Base-by-base conservation (phyloP, 768 basidiomycete genomes). In the Collybia mongolica region DNA sequence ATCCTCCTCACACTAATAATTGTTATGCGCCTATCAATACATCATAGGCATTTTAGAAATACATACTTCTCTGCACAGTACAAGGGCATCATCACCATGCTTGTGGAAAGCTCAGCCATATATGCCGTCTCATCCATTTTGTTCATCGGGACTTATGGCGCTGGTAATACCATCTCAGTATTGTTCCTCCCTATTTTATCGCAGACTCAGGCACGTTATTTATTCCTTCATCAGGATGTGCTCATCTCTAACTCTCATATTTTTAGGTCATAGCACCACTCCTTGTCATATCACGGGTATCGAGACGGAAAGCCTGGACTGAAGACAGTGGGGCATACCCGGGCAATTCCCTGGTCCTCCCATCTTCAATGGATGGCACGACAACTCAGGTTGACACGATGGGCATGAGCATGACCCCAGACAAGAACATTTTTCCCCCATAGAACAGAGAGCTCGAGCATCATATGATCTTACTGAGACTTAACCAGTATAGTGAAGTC, bases 61-160 rank as follows among this genome's bases (percentile, higher is more conserved):
- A 19, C 52, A 9, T 51, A 60, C 28, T 23, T 19, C 23, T 8
- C 15, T 20, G n/a, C 32, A 18, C 20, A 23, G 17, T 70, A 70
- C 44, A 56, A 55, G 18, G 49, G 58, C 28, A 38, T 68, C 18
- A 54, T 56, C 1, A 51, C 65, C 5, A 65, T 73, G 56, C 39
- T 74, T 14, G 52, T 72, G 15, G 72, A 74, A 50, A 67, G 65
- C 11, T 66, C 70, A 1, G 56, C 58, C 2, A 49, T 65, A 5
- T 69, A 65, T 20, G 59, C 65, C 1, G 44, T 60, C 22, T 54
- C 58, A 18, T 57, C 64, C 2, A 17, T 69, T 22, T 39, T 67
- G 15, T 56, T 69, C 37, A 57, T 71, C 48, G 60, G 56, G 0
- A 39, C 59, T 0, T 70, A 65, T 47, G 60, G 58, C 1, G 28